Evolutionary conservation across 306 rosid genomes (phyloP).

Genomic region (Casuarina cunninghamiana): DNA sequence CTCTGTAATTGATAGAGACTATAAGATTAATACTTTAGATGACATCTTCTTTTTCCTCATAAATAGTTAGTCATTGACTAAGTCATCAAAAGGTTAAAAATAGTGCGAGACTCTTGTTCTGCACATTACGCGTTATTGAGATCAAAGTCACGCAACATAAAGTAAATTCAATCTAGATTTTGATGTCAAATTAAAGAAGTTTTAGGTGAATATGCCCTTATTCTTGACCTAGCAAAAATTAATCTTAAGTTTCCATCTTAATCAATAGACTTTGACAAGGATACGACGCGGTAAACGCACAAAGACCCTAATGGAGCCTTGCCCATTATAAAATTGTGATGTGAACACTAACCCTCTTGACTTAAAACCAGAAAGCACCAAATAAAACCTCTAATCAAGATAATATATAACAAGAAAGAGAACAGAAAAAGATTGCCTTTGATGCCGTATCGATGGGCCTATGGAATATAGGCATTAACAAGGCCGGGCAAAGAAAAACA

Average conservation of each 20-base stretch:
- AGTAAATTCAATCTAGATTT: too few species aligned
- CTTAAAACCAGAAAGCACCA: neutral
- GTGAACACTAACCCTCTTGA: neutral
- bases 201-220: too few species aligned
- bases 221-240: too few species aligned
- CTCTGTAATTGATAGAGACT: too few species aligned
- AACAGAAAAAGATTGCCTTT: slow-evolving; percentile 22
- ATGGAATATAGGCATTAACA: slow-evolving; percentile 35
- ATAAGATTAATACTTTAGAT: too few species aligned
- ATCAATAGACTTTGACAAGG: neutral
- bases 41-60: neutral
- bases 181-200: too few species aligned
- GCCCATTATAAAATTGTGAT: neutral
- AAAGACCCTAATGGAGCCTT: neutral
- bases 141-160: too few species aligned
- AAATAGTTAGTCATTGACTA: neutral
- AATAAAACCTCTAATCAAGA: neutral
- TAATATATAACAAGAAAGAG: slow-evolving; percentile 10
- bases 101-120: too few species aligned
- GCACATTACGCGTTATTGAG: too few species aligned
- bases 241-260: neutral
- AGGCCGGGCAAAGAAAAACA: slow-evolving; percentile 35
- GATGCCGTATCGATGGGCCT: slow-evolving; percentile 34
- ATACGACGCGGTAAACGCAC: neutral
- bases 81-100: neutral